A percentile compares a stretch with the other conserved stretches of the same genome.
phyloP scores from a whole-genome alignment of 192 early-diverging fungal species.

The Geosiphon pyriformis region DNA sequence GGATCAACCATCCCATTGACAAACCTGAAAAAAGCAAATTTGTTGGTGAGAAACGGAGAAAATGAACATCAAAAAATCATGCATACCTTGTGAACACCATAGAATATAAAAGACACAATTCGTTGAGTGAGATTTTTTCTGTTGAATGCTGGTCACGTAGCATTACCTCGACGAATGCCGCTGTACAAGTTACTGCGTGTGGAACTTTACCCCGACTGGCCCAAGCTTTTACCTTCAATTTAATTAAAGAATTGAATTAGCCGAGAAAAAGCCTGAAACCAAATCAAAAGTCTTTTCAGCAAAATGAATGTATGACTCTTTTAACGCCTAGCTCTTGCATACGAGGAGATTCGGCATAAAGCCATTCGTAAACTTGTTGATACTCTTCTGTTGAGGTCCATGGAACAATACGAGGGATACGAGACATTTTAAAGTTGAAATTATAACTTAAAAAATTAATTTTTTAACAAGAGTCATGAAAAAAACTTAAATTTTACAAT shows the following conservation, averaged over 20 bases:
- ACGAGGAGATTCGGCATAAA: conserved; percentile 39
- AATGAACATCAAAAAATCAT: too few species aligned
- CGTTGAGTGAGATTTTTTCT: conserved; percentile 5
- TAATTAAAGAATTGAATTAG: neutral
- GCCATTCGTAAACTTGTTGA: conserved; percentile 45
- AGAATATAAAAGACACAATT: conserved; percentile 19
- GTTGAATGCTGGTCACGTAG: conserved; percentile 36
- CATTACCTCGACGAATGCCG: conserved; percentile 52
- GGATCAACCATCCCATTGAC: conserved; percentile 25
- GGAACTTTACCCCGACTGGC: conserved; percentile 58
- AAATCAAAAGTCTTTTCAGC: too few species aligned
- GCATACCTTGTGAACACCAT: conserved; percentile 12
- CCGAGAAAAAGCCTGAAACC: too few species aligned
- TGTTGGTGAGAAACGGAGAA: too few species aligned
- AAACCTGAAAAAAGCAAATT: conserved; percentile 7
- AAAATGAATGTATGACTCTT: conserved; percentile 34
- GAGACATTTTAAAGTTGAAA: conserved; percentile 22
- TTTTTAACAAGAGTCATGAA: too few species aligned
- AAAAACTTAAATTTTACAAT: too few species aligned
- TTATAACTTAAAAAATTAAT: too few species aligned
- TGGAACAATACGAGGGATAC: conserved; percentile 50
- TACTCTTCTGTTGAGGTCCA: conserved; percentile 58
- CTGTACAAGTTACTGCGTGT: conserved; percentile 52
- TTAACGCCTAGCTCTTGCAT: conserved; percentile 45
- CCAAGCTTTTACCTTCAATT: conserved; percentile 60